Evolutionary conservation across 768 basidiomycete genomes (phyloP), one percentile per base, ranked within the genome.

Genomic region (Boletus eberwhitei): DNA sequence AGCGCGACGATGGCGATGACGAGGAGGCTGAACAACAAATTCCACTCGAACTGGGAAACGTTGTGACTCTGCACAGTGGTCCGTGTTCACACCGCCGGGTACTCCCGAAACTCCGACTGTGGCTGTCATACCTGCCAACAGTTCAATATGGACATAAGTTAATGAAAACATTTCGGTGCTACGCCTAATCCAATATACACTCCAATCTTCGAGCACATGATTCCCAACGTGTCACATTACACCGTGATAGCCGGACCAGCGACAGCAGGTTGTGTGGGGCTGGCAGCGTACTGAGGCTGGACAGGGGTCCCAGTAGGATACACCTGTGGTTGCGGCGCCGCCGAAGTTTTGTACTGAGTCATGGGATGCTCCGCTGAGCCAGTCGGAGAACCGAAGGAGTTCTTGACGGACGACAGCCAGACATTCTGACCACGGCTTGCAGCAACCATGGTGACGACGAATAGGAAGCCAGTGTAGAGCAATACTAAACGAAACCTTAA

Each of bases 361-460:
- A 64, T 65, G 5, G 61, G 55, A 24, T 55, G 54, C 31, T 59
- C 60, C 35, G 19, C 48, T 6, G 52, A 36, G 19, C 51, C 45
- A 34, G 50, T 36, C 35, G 29, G 32, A 37, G 65, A 37, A 51
- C 59, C 60, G 8, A 61, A 53, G 14, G 71, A 60, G 16, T 71
- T 67, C 32, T 59, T 68, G 45, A 77, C 76, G 11, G 70, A 63
- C 8, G 55, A 59, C 14, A 59, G 48, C 75, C 75, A 77, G 19
- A 72, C 52, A 9, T 40, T 26, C 45, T 67, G 53, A 9, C 76
- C 74, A 19, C 66, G 63, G 31, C 3, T 54, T 3, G 65, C 57
- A 9, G 72, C 68, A 17, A 68, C 55, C 40, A 64, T 48, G n/a
- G 64, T 59, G 50, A 71, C 52, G 19, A 66, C 48, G 9, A 60